Evolutionary conservation across 179 eudicot species (phyloP).

Genomic region (Spergularia azorica): DNA sequence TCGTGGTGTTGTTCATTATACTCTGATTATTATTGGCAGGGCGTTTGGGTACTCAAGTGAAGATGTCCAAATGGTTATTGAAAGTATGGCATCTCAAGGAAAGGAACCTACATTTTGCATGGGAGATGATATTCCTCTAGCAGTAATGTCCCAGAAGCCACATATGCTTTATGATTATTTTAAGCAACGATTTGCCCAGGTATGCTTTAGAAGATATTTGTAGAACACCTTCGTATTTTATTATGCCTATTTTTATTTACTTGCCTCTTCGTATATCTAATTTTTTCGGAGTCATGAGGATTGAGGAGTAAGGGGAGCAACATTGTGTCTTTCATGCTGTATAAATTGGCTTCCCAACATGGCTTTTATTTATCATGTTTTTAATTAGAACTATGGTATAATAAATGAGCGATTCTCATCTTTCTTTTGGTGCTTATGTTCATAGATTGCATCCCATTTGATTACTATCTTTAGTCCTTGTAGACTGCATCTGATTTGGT

Average conservation of each 20-base stretch:
- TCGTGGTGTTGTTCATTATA: constrained; percentile 2
- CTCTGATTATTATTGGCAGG: constrained; percentile 45
- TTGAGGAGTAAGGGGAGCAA: neutral
- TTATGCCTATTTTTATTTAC: constrained; percentile 1
- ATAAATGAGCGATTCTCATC: neutral
- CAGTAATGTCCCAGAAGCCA: constrained; percentile 82
- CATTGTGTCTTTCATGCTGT: neutral
- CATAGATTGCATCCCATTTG: neutral
- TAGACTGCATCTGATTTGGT: constrained; percentile 11
- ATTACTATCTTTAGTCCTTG: neutral
- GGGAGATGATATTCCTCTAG: constrained; percentile 98
- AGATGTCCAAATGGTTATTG: constrained; percentile 99
- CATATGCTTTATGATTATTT: constrained; percentile 96
- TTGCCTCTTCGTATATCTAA: neutral
- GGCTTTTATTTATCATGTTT: neutral
- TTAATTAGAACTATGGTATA: neutral
- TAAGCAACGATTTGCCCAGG: constrained; percentile 99
- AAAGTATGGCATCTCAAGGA: constrained; percentile 96
- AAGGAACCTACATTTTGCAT: constrained; percentile 99
- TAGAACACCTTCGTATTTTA: neutral
- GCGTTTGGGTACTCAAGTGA: constrained; percentile 99
- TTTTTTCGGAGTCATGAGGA: neutral
- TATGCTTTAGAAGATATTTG: neutral
- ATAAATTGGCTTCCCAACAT: neutral
- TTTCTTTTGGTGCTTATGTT: neutral